These are phyloP conservation scores for Sorghum bicolor DNA, from an alignment of 176 grass and related monocot genomes.

Conservation along the genomic window DNA sequence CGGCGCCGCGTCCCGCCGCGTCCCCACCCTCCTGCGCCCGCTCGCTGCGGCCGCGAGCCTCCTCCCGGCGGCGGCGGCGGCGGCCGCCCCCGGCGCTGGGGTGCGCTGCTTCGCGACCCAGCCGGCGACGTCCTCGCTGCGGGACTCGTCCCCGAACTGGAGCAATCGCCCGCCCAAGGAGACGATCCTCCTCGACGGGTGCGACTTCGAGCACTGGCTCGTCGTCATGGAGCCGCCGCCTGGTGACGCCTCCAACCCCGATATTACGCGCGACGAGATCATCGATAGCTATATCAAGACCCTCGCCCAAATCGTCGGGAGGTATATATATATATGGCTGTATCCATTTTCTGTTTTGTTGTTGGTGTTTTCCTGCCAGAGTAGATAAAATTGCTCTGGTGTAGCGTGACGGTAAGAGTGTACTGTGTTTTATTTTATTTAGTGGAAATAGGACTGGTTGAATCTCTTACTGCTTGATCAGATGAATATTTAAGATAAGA, in stretches of 20 bases:
- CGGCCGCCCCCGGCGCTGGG: not conserved
- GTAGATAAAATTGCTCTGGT: not conserved
- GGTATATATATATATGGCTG: slow-evolving; percentile 45
- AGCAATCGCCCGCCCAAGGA: slow-evolving; percentile 80
- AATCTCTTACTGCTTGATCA: not conserved
- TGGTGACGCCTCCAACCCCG: slow-evolving; percentile 43
- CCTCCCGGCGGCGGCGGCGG: not conserved
- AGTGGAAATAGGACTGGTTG: not conserved
- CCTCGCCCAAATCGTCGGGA: slow-evolving; percentile 64
- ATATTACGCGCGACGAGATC: slow-evolving; percentile 68
- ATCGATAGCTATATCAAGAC: slow-evolving; percentile 89
- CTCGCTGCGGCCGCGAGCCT: not conserved
- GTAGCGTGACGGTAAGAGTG: not conserved
- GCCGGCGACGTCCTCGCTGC: slow-evolving; percentile 58
- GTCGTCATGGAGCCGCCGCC: slow-evolving; percentile 76
- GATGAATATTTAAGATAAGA: not conserved
- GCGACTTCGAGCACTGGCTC: slow-evolving; percentile 95
- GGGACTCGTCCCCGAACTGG: slow-evolving; percentile 73
- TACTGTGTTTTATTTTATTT: not conserved
- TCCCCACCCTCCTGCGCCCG: slow-evolving; percentile 13
- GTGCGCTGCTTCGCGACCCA: slow-evolving; percentile 47
- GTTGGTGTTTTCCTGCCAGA: not conserved
- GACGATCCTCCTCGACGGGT: slow-evolving; percentile 78
- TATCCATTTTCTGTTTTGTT: not conserved
- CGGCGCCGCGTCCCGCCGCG: not conserved